Evolutionary conservation across 176 grass and related monocot genomes (phyloP).

Genomic region (Miscanthus lutarioriparius): DNA sequence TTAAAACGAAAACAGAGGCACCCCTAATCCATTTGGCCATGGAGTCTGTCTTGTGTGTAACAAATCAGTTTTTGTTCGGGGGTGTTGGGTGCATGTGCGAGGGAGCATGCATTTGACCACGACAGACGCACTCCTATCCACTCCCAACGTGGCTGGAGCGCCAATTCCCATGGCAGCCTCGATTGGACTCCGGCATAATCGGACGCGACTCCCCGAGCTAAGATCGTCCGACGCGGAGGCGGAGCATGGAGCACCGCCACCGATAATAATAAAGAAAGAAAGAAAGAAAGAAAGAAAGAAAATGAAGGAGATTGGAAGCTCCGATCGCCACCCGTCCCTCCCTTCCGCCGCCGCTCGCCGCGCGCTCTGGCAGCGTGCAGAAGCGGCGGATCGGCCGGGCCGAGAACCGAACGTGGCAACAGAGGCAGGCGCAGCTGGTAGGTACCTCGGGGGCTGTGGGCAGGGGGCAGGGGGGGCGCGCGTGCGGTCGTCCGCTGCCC

Average conservation of each 20-base stretch:
- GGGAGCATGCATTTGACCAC: constrained; percentile 1
- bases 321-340: not conserved
- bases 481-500: not conserved
- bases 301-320: not conserved
- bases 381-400: not conserved
- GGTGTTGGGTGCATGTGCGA: not conserved
- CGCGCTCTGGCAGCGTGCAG: not conserved
- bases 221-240: not conserved
- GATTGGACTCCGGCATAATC: not conserved
- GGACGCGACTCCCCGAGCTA: not conserved
- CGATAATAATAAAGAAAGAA: not conserved
- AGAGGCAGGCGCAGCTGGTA: not conserved
- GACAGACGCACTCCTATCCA: not conserved
- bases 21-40: too few species aligned
- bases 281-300: not conserved
- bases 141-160: not conserved
- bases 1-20: not conserved
- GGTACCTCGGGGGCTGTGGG: not conserved
- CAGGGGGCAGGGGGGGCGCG: not conserved
- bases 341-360: not conserved
- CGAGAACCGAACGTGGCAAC: not conserved
- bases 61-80: not conserved
- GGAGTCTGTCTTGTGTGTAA: not conserved
- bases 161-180: not conserved
- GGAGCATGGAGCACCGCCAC: not conserved